These are phyloP conservation scores for Actinomucor elegans DNA, from an alignment of 371 early-diverging fungal genomes.

Conservation along the genomic window DNA sequence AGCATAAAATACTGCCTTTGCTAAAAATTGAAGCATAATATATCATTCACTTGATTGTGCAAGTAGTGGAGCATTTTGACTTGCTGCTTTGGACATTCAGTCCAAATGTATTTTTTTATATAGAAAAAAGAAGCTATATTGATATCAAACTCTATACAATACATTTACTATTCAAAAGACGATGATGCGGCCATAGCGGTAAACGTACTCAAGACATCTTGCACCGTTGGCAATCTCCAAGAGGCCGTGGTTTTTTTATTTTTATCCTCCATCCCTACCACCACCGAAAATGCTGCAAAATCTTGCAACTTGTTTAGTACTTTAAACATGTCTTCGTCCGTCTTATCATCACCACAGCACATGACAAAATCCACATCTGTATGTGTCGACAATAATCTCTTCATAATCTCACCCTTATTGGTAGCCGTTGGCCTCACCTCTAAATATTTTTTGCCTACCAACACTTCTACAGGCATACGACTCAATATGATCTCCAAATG, in stretches of 20 bases:
- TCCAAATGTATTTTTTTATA: too few species aligned
- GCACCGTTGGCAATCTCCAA: conserved; percentile 70
- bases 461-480: conserved; percentile 85
- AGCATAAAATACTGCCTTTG: too few species aligned
- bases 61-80: too few species aligned
- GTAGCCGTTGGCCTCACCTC: conserved; percentile 80
- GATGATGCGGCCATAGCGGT: not conserved
- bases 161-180: not conserved
- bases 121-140: too few species aligned
- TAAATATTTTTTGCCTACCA: conserved; percentile 92
- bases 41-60: too few species aligned
- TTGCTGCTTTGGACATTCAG: too few species aligned
- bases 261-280: conserved; percentile 68
- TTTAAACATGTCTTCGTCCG: conserved; percentile 93
- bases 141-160: too few species aligned
- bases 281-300: conserved; percentile 45
- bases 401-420: conserved; percentile 92
- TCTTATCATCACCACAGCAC: conserved; percentile 94
- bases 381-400: conserved; percentile 54
- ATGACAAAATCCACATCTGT: conserved; percentile 79
- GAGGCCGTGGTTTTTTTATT: conserved; percentile 77
- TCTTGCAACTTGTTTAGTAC: conserved; percentile 38
- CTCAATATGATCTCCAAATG: conserved; percentile 81
- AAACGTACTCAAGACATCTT: conserved; percentile 33
- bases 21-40: too few species aligned